phyloP scores from a whole-genome alignment of 495 filamentous ascomycete genomes.

The Daldinia caldariorum region DNA sequence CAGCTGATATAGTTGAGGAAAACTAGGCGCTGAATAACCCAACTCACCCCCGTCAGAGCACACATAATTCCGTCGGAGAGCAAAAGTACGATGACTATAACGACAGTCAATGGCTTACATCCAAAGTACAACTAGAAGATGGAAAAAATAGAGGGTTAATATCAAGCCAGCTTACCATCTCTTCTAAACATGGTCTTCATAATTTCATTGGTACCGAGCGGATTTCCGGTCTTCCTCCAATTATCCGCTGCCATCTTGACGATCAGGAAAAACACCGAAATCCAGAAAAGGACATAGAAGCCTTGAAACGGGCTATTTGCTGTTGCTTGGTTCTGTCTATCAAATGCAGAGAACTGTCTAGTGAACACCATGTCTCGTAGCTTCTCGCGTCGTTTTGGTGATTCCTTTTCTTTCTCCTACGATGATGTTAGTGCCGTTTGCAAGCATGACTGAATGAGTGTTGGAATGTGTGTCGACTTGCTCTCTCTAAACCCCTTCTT shows the following conservation, averaged over 20 bases:
- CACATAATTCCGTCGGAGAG: conserved; percentile 75
- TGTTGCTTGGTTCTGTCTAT: conserved; percentile 68
- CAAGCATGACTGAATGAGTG: not conserved
- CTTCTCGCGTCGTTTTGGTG: conserved; percentile 53
- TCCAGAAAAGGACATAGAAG: conserved; percentile 82
- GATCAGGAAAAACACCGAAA: conserved; percentile 69
- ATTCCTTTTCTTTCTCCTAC: conserved; percentile 44
- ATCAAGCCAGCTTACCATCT: conserved; percentile 52
- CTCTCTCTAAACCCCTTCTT: conserved; percentile 57
- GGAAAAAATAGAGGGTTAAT: not conserved
- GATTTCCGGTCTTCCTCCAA: conserved; percentile 67
- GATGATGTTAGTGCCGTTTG: conserved; percentile 15
- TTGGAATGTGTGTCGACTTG: conserved; percentile 2
- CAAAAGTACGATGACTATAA: conserved; percentile 65
- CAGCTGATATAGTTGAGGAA: conserved; percentile 66
- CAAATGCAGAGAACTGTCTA: conserved; percentile 73
- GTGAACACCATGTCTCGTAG: conserved; percentile 76
- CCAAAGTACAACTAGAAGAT: not conserved
- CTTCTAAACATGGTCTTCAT: conserved; percentile 71
- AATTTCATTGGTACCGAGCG: conserved; percentile 74
- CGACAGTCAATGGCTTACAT: conserved; percentile 1
- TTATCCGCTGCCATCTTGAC: conserved; percentile 72
- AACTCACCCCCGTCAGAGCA: conserved; percentile 65
- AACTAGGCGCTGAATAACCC: conserved; percentile 67
- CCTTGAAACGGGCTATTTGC: conserved; percentile 73